phyloP scores from a whole-genome alignment of 1,139 yeast species.

The Candida buenavistaensis region DNA sequence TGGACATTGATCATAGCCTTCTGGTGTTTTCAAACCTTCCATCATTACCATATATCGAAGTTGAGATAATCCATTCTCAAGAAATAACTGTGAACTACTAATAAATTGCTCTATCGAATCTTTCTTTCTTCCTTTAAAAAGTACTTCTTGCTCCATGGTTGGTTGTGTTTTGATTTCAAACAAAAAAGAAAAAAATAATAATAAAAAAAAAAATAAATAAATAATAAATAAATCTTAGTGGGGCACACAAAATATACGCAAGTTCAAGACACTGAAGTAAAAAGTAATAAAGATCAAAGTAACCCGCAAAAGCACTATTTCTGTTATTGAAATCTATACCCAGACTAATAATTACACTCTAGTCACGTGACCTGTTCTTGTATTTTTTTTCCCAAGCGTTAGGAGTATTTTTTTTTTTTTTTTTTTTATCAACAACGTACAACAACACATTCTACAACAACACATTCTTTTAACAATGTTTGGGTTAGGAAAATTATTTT shows the following conservation, averaged over 20 bases:
- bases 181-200: neutral
- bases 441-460: too few relatives aligned
- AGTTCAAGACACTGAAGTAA: too few relatives aligned
- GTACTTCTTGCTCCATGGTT: conserved; percentile 4
- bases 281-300: too few relatives aligned
- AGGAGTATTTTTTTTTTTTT: too few relatives aligned
- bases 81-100: conserved; percentile 58
- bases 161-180: too few relatives aligned
- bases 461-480: too few relatives aligned
- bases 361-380: too few relatives aligned
- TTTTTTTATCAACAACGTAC: neutral
- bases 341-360: too few relatives aligned
- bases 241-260: too few relatives aligned
- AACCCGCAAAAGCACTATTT: too few relatives aligned
- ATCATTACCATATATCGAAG: conserved; percentile 75
- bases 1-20: conserved; percentile 56
- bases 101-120: conserved; percentile 69
- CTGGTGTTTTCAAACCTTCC: conserved; percentile 66
- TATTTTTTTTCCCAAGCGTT: too few relatives aligned
- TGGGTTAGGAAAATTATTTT: conserved; percentile 46
- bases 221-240: neutral
- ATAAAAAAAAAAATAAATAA: neutral
- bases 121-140: conserved; percentile 49
- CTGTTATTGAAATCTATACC: too few relatives aligned
- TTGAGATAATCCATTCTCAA: conserved; percentile 74